Evolutionary conservation across 2,329 filamentous ascomycete genomes (phyloP).

Genomic region (Microdochium bolleyi): DNA sequence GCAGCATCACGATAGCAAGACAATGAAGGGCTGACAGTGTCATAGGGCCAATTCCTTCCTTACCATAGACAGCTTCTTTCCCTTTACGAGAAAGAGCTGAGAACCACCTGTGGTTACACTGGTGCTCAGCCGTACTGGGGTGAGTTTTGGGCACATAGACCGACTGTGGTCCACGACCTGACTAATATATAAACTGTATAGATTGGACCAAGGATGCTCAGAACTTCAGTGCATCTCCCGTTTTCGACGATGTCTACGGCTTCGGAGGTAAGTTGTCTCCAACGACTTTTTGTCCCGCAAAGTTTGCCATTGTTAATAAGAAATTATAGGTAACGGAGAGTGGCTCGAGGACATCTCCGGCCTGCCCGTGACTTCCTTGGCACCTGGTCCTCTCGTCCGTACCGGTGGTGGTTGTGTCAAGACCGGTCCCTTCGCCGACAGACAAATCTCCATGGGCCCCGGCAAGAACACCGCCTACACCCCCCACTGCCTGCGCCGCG

Average conservation of each 20-base stretch:
- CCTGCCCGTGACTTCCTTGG: background rate
- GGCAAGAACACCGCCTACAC: slow-evolving; percentile 10
- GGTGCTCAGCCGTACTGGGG: slow-evolving; percentile 1
- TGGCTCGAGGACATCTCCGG: background rate
- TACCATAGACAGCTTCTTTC: background rate
- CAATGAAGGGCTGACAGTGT: background rate
- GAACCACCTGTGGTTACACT: background rate
- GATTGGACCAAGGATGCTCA: slow-evolving; percentile 1
- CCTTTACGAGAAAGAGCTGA: slow-evolving; percentile 1
- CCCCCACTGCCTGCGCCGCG: slow-evolving; percentile 14
- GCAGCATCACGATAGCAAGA: background rate
- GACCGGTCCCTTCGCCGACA: slow-evolving; percentile 15
- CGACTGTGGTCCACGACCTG: too few relatives aligned
- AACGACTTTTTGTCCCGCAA: too few relatives aligned
- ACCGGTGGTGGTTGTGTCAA: slow-evolving; percentile 19
- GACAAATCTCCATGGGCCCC: slow-evolving; percentile 17
- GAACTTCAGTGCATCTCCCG: background rate
- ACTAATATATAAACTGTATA: too few relatives aligned
- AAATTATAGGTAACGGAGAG: background rate
- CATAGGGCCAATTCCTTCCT: slow-evolving; percentile 1
- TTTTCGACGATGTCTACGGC: slow-evolving; percentile 1
- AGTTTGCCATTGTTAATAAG: too few relatives aligned
- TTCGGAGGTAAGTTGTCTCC: slow-evolving; percentile 1
- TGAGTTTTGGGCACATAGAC: background rate
- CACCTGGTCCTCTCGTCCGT: slow-evolving; percentile 8